A percentile compares a stretch with the other conserved stretches of the same genome.
Conservation (phyloP, 805 yeast species). For the Candida nitratophila region DNA sequence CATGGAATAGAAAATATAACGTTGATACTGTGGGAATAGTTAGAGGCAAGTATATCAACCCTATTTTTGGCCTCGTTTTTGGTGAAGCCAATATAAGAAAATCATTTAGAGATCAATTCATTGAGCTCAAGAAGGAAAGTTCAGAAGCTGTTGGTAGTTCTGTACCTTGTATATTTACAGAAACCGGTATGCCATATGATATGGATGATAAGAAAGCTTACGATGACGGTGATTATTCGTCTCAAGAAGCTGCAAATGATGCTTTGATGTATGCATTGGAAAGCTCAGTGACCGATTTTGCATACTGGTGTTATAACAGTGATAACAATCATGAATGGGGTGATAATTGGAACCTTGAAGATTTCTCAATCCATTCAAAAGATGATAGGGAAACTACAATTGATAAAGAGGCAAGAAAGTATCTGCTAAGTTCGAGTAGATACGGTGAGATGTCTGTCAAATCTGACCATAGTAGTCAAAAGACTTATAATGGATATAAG, state of each 20-base stretch:
- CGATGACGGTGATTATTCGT: slow-evolving; percentile 52
- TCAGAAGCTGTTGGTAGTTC: slow-evolving; percentile 47
- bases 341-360: slow-evolving; percentile 91
- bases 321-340: slow-evolving; percentile 79
- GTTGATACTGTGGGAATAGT: slow-evolving; percentile 87
- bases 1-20: slow-evolving; percentile 78
- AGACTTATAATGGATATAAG: not conserved
- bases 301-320: slow-evolving; percentile 82
- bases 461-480: not conserved
- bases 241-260: slow-evolving; percentile 80
- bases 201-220: slow-evolving; percentile 80
- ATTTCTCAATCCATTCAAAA: slow-evolving; percentile 77
- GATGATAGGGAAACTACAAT: slow-evolving; percentile 35
- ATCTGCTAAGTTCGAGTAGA: slow-evolving; percentile 6
- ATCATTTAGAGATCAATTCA: slow-evolving; percentile 61
- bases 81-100: slow-evolving; percentile 78
- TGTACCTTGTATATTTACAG: slow-evolving; percentile 77
- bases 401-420: not conserved
- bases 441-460: slow-evolving; percentile 8
- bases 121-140: slow-evolving; percentile 62
- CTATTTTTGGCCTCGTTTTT: slow-evolving; percentile 66
- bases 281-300: slow-evolving; percentile 59
- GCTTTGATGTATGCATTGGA: slow-evolving; percentile 78
- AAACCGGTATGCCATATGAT: slow-evolving; percentile 97
- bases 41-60: slow-evolving; percentile 68